These are phyloP conservation scores for Barbatosphaeria neglecta DNA, from an alignment of 495 filamentous ascomycete species.

Conservation along the genomic window DNA sequence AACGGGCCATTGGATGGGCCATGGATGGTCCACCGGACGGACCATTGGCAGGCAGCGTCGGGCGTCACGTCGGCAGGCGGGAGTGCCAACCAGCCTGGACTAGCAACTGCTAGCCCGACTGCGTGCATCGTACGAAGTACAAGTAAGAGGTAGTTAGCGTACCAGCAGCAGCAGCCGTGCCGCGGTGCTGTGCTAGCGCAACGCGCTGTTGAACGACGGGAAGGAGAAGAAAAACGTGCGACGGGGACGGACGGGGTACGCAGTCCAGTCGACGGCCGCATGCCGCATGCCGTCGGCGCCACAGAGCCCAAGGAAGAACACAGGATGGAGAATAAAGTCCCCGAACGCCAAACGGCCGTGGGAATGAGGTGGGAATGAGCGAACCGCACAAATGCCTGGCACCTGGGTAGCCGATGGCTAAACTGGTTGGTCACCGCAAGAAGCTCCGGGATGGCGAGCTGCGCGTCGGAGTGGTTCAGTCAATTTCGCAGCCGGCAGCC, in stretches of 20 bases:
- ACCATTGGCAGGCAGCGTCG: not conserved
- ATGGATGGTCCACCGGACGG: too few relatives aligned
- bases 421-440: not conserved
- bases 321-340: too few relatives aligned
- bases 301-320: too few relatives aligned
- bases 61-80: conserved; percentile 1
- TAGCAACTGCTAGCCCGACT: too few relatives aligned
- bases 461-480: not conserved
- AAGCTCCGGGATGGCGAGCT: not conserved
- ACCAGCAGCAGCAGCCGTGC: not conserved
- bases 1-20: not conserved
- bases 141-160: not conserved
- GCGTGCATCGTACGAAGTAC: too few relatives aligned
- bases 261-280: too few relatives aligned
- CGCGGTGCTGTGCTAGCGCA: not conserved
- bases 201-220: not conserved
- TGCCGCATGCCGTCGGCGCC: too few relatives aligned
- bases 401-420: not conserved
- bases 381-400: not conserved
- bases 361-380: not conserved
- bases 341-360: not conserved
- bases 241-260: too few relatives aligned
- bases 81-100: not conserved
- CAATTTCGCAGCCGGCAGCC: not conserved
- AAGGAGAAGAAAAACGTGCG: not conserved